phyloP scores from a whole-genome alignment of 2,329 filamentous ascomycete genomes.

The Aspergillus versicolor region DNA sequence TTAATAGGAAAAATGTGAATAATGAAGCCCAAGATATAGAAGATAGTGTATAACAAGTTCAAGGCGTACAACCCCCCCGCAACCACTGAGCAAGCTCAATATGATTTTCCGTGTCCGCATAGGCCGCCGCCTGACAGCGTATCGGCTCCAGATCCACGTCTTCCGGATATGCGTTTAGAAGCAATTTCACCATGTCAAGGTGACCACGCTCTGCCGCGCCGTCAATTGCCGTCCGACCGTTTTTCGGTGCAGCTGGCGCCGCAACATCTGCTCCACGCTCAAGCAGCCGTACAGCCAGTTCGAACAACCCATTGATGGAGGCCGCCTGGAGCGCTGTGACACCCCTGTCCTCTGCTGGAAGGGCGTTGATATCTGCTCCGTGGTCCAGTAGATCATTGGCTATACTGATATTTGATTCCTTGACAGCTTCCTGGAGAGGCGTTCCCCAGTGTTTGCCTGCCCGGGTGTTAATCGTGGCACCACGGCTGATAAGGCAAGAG shows the following conservation, averaged over 20 bases:
- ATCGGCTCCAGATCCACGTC: neutral
- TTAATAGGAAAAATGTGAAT: too few species aligned
- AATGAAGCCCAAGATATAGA: too few species aligned
- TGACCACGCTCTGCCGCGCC: neutral
- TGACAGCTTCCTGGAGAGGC: neutral
- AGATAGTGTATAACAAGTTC: too few species aligned
- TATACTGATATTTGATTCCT: fast-evolving
- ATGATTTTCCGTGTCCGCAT: neutral
- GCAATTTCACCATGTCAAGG: neutral
- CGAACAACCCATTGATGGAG: neutral
- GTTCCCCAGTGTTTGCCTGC: neutral
- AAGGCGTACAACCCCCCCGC: too few species aligned
- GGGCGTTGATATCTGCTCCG: neutral
- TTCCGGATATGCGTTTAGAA: neutral
- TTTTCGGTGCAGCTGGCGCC: neutral
- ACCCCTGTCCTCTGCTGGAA: neutral
- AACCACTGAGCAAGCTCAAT: neutral
- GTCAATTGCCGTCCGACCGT: neutral
- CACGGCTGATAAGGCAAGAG: neutral
- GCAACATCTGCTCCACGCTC: neutral
- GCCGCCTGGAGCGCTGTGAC: neutral
- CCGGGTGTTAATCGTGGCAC: neutral
- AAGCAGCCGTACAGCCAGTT: neutral
- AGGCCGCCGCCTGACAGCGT: neutral
- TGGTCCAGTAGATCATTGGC: neutral